These are phyloP conservation scores for Pichia sp. DNA, from an alignment of 1,139 yeast genomes.

Conservation along the genomic window DNA sequence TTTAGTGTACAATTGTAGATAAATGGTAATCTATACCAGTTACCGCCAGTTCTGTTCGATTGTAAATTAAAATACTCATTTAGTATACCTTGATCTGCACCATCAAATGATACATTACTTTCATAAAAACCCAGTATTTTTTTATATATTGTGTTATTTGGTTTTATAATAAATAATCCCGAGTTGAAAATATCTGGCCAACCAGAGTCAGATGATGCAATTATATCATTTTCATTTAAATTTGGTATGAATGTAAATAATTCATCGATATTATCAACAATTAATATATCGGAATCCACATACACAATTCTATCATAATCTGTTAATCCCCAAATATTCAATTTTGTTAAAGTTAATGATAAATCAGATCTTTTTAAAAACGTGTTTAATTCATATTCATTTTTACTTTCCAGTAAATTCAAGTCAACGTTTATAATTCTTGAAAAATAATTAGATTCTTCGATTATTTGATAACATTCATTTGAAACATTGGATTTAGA, in stretches of 20 bases:
- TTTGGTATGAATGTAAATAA: slow-evolving; percentile 30
- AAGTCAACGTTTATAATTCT: slow-evolving; percentile 32
- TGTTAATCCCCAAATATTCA: slow-evolving; percentile 55
- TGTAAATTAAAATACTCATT: slow-evolving; percentile 61
- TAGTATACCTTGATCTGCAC: slow-evolving; percentile 91
- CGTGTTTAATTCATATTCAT: slow-evolving; percentile 16
- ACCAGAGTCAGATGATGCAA: slow-evolving; percentile 88
- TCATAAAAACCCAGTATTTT: slow-evolving; percentile 37
- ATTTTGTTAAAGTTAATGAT: slow-evolving; percentile 62
- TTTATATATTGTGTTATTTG: slow-evolving; percentile 42
- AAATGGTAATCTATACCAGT: slow-evolving; percentile 72
- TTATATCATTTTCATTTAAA: slow-evolving; percentile 32
- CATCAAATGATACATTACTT: slow-evolving; percentile 54
- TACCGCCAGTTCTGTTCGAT: slow-evolving; percentile 24
- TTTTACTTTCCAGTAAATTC: slow-evolving; percentile 17
- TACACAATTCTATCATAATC: slow-evolving; percentile 61
- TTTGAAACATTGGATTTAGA: slow-evolving; percentile 29
- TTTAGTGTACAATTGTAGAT: slow-evolving; percentile 78
- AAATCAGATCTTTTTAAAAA: slow-evolving; percentile 70
- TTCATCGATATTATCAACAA: slow-evolving; percentile 40
- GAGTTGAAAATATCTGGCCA: slow-evolving; percentile 96
- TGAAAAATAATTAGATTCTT: slow-evolving; percentile 21
- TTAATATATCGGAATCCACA: slow-evolving; percentile 78
- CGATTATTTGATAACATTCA: slow-evolving; percentile 29
- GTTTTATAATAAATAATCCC: slow-evolving; percentile 70